phyloP scores from a whole-genome alignment of 208 protist genomes.

The Acanthamoeba sp. region DNA sequence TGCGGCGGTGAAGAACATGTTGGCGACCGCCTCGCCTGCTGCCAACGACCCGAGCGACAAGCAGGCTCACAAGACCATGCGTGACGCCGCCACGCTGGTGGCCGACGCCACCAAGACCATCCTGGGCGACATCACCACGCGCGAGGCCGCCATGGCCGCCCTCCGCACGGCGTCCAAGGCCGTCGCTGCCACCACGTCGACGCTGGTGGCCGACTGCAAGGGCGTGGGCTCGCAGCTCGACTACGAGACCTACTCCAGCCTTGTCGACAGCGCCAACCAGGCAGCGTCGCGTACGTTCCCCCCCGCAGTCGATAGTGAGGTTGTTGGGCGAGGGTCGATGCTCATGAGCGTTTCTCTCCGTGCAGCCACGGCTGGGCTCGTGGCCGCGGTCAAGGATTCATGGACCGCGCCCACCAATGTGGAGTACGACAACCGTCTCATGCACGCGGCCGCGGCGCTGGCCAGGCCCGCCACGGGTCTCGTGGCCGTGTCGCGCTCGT shows the following conservation, averaged over 20 bases:
- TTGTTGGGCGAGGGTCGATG: no score
- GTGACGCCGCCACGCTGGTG: conserved; percentile 50
- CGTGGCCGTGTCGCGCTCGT: conserved; percentile 67
- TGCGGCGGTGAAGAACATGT: conserved; percentile 66
- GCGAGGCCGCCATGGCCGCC: conserved; percentile 59
- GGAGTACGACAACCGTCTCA: conserved; percentile 61
- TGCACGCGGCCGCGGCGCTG: conserved; percentile 49
- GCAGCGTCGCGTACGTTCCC: conserved; percentile 42
- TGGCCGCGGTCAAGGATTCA: conserved; percentile 55
- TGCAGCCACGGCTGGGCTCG: conserved; percentile 45
- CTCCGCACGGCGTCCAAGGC: conserved; percentile 75
- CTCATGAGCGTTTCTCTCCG: not conserved
- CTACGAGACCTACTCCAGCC: conserved; percentile 12
- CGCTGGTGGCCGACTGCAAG: conserved; percentile 71
- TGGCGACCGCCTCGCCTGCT: conserved; percentile 37
- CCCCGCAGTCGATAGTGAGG: not conserved
- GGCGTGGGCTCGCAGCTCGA: conserved; percentile 65
- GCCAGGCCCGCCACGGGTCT: conserved; percentile 63
- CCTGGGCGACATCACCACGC: conserved; percentile 71
- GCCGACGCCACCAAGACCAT: conserved; percentile 71
- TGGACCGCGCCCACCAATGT: conserved; percentile 52
- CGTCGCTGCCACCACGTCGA: conserved; percentile 57
- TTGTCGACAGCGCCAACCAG: conserved; percentile 49
- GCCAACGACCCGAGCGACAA: conserved; percentile 68
- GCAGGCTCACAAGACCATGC: conserved; percentile 61